Evolutionary conservation across 208 protist genomes (phyloP).

Genomic region (Wallacemonas sp.): DNA sequence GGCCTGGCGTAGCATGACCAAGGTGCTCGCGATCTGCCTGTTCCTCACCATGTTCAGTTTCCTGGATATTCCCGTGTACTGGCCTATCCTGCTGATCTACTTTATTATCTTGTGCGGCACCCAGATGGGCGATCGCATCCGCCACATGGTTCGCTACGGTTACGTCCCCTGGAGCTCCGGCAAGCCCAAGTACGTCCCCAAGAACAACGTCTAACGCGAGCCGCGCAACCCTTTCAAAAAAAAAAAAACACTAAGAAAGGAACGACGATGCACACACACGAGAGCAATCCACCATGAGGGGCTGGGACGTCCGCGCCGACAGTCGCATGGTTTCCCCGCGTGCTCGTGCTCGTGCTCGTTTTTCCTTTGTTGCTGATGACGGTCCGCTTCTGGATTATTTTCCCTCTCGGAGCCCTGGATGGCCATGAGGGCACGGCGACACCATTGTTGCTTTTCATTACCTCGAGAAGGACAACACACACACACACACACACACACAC

Average conservation of each 20-base stretch:
- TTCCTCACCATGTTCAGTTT: conserved; percentile 93
- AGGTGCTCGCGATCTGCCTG: conserved; percentile 84
- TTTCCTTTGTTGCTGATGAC: no score
- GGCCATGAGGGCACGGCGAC: no score
- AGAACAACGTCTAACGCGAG: conserved; percentile 43
- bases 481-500: no score
- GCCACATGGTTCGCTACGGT: conserved; percentile 97
- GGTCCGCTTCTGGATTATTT: no score
- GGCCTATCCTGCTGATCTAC: conserved; percentile 98
- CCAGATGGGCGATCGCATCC: conserved; percentile 95
- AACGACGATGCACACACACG: no score
- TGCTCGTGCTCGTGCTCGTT: no score
- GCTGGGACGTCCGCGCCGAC: no score
- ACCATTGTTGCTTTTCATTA: no score
- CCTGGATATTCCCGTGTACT: conserved; percentile 98
- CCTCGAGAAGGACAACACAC: no score
- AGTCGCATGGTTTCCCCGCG: no score
- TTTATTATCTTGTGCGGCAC: conserved; percentile 94
- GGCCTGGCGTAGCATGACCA: conserved; percentile 93
- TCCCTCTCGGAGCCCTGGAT: no score
- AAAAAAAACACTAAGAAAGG: conserved; percentile 18
- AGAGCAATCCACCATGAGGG: no score
- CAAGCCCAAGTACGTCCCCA: conserved; percentile 87
- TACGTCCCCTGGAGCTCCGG: conserved; percentile 92
- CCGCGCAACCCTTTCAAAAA: neutral